Base-by-base conservation (phyloP, 2,329 filamentous ascomycete genomes). In the Beauveria asiatica region DNA sequence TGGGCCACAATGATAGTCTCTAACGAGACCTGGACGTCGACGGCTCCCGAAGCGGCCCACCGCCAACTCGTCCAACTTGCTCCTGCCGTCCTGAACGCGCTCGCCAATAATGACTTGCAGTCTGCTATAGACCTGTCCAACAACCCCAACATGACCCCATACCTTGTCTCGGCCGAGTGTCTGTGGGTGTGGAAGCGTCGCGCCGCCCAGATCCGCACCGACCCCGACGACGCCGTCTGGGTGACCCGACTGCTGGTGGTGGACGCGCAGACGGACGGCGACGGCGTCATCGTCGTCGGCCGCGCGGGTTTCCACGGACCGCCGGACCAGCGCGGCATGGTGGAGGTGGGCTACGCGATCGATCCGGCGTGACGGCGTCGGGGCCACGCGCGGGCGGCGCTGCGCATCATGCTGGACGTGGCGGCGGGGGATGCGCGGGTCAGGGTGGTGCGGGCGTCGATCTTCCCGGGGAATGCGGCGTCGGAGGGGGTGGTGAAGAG, bases 281-380 rank as follows among this genome's bases (percentile, higher is more conserved):
- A 27, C 17, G 53, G 16, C 17, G 21, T 25, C 11, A 39, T 19
- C 7, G 27, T 61, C n/a, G 59, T 61, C 8, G 59, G 59, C 2
- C 59, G 59, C 17, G 59, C 59, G 2, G 59, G 59, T 7, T 61
- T 57, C 21, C 59, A 61, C 41, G 60, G 60, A 3, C 54, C 53
- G 23, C 53, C 53, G 8, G 59, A 61, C 16, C 19, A 23, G 8
- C n/a, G 44, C 10, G 60, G 60, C 23, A 58, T 61, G 60, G 55
- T 61, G 6, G 55, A 61, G 33, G 60, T 61, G 2, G 60, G 60
- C 1, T 61, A 59, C 33, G 48, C 55, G 8, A 39, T 59, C 3
- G 54, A 61, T 33, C 60, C 60, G 25, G 11, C 27, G 49, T 30
- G 27, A 7, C 54, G 55, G 2, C 55, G 55, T 5, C 49, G 39